These are phyloP conservation scores for Lophiotrema nucula DNA, from an alignment of 495 filamentous ascomycete species.

Conservation along the genomic window DNA sequence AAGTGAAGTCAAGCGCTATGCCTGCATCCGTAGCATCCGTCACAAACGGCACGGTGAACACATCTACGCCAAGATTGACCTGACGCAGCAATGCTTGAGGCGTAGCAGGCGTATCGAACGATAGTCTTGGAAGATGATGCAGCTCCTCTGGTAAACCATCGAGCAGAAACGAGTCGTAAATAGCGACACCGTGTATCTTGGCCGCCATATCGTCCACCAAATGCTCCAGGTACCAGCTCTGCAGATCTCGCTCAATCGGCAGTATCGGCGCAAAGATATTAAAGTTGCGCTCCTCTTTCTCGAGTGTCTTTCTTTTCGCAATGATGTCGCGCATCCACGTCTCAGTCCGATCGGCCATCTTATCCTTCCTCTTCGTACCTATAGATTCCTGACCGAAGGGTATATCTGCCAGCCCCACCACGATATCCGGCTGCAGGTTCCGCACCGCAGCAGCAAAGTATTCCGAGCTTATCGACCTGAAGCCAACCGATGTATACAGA, in stretches of 20 bases:
- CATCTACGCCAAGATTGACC: constrained; percentile 71
- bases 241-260: constrained; percentile 69
- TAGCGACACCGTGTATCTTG: constrained; percentile 70
- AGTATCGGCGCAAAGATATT: constrained; percentile 75
- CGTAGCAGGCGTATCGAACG: constrained; percentile 61
- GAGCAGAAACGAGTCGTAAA: constrained; percentile 74
- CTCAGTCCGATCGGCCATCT: constrained; percentile 84
- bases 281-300: constrained; percentile 24
- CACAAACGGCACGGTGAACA: constrained; percentile 75
- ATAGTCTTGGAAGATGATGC: constrained; percentile 66
- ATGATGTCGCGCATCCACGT: constrained; percentile 63
- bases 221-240: constrained; percentile 72
- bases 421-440: constrained; percentile 73
- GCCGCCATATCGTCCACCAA: constrained; percentile 55
- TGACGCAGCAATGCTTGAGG: constrained; percentile 76
- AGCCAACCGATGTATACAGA: constrained; percentile 81
- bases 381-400: constrained; percentile 54
- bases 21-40: constrained; percentile 75
- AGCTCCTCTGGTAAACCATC: constrained; percentile 59
- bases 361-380: constrained; percentile 66
- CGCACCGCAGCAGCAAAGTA: constrained; percentile 65
- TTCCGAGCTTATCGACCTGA: constrained; percentile 61
- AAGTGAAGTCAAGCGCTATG: constrained; percentile 77
- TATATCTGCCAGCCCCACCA: constrained; percentile 75
- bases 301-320: constrained; percentile 40